These are phyloP conservation scores for Volvox africanus DNA, from an alignment of 139 green algal genomes.

Conservation along the genomic window DNA sequence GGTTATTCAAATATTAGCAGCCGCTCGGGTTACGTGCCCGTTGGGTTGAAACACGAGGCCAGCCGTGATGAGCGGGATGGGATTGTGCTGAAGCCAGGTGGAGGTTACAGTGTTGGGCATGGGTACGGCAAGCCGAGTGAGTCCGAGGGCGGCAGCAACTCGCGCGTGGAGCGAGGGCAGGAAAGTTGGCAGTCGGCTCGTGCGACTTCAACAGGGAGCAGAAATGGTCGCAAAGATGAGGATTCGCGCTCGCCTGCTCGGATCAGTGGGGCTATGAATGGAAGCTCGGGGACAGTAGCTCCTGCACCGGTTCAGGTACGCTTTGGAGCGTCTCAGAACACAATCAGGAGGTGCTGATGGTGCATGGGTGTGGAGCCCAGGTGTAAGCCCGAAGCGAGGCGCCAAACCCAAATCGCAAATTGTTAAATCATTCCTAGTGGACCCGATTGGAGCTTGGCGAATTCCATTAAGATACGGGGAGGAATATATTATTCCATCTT, in stretches of 20 bases:
- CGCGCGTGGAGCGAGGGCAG: background rate
- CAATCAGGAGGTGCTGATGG: no score
- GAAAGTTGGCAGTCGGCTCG: background rate
- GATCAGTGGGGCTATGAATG: background rate
- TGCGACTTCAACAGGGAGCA: background rate
- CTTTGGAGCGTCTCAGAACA: no score
- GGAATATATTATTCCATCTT: no score
- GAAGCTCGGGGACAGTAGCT: background rate
- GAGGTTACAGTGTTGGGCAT: background rate
- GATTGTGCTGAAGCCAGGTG: conserved; percentile 8
- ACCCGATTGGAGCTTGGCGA: no score
- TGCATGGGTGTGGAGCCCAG: no score
- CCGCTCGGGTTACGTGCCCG: conserved; percentile 2
- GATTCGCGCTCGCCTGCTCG: background rate
- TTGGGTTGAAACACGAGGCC: background rate
- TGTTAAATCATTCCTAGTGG: no score
- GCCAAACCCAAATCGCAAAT: no score
- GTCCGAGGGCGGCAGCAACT: background rate
- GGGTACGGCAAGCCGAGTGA: background rate
- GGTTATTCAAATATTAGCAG: background rate
- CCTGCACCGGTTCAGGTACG: no score
- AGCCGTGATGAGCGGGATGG: background rate
- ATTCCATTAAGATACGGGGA: no score
- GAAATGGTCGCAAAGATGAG: background rate
- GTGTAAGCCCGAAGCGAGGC: no score